A percentile compares a stretch with the other conserved stretches of the same genome.
These are phyloP conservation scores for Senna tora DNA, from an alignment of 306 rosid species.

Conservation along the genomic window DNA sequence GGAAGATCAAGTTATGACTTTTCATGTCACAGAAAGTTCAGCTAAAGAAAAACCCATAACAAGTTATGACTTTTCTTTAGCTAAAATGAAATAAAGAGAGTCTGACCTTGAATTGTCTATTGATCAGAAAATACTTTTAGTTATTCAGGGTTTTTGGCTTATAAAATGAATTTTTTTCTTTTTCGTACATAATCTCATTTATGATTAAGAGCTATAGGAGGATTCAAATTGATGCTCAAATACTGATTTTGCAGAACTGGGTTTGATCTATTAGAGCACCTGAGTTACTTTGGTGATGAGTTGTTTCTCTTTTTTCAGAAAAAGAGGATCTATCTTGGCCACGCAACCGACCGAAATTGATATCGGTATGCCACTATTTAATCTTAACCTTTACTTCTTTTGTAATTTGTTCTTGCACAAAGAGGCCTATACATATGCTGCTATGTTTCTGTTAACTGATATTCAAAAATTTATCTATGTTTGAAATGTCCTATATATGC, in stretches of 20 bases:
- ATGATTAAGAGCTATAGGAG: slow-evolving; percentile 7
- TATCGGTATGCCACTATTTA: slow-evolving; percentile 45
- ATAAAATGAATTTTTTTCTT: not conserved
- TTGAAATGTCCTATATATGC: slow-evolving; percentile 18
- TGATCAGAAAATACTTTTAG: not conserved
- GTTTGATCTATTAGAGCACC: slow-evolving; percentile 41
- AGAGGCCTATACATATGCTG: not conserved
- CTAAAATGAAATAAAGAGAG: not conserved
- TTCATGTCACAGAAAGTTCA: not conserved
- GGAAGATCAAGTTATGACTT: not conserved
- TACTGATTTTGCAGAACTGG: slow-evolving; percentile 39
- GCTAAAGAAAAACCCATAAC: not conserved
- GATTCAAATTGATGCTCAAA: slow-evolving; percentile 35
- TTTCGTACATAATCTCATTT: not conserved
- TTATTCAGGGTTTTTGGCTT: not conserved
- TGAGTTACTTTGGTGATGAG: slow-evolving; percentile 53
- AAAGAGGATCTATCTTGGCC: slow-evolving; percentile 41
- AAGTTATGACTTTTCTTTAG: slow-evolving; percentile 19
- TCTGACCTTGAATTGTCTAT: slow-evolving; percentile 3
- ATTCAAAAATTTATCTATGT: not conserved
- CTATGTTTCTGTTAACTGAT: slow-evolving; percentile 15
- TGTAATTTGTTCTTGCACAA: not conserved
- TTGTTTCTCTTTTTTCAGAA: slow-evolving; percentile 54
- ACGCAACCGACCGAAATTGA: slow-evolving; percentile 40
- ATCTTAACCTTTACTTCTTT: not conserved